Conservation (phyloP, 2,329 filamentous ascomycete genomes). For the Curvularia eragrostidis region DNA sequence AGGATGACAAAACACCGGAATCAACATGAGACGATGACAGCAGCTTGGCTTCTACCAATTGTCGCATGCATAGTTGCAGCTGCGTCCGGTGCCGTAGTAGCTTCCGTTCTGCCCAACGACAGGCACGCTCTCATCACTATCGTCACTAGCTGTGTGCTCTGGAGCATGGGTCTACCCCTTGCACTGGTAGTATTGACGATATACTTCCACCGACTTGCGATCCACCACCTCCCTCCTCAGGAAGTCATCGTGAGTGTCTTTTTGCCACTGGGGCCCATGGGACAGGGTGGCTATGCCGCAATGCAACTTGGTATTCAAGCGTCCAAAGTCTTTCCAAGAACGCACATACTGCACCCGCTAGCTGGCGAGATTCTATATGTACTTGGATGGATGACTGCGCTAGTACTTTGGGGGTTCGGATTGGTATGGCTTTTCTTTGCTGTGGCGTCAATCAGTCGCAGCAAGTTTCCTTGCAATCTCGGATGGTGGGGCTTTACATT, state of each 20-base stretch:
- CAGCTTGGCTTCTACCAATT: slow-evolving; percentile 69
- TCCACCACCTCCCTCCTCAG: slow-evolving; percentile 69
- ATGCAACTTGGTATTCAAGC: slow-evolving; percentile 58
- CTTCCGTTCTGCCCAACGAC: slow-evolving; percentile 62
- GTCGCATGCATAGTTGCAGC: slow-evolving; percentile 70
- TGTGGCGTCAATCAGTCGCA: slow-evolving; percentile 54
- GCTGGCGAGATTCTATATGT: slow-evolving; percentile 65
- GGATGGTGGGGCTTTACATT: slow-evolving; percentile 69
- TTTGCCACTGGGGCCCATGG: slow-evolving; percentile 70
- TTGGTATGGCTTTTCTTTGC: slow-evolving; percentile 63
- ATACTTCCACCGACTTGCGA: slow-evolving; percentile 72
- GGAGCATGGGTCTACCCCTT: slow-evolving; percentile 68
- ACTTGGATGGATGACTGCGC: slow-evolving; percentile 59
- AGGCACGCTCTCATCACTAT: slow-evolving; percentile 66
- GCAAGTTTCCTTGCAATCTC: slow-evolving; percentile 65
- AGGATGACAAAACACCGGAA: slow-evolving; percentile 41
- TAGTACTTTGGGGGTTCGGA: slow-evolving; percentile 64
- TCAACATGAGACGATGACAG: slow-evolving; percentile 60
- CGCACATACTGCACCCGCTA: slow-evolving; percentile 44
- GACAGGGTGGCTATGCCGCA: slow-evolving; percentile 69
- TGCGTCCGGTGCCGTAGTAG: slow-evolving; percentile 67
- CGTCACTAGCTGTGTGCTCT: slow-evolving; percentile 69
- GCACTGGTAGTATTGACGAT: slow-evolving; percentile 67
- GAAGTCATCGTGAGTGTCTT: slow-evolving; percentile 73
- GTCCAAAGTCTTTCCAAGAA: slow-evolving; percentile 50